A percentile compares a stretch with the other conserved stretches of the same genome.
These are phyloP conservation scores for Solanum microdontum DNA, from an alignment of 257 asterid genomes.

Conservation along the genomic window DNA sequence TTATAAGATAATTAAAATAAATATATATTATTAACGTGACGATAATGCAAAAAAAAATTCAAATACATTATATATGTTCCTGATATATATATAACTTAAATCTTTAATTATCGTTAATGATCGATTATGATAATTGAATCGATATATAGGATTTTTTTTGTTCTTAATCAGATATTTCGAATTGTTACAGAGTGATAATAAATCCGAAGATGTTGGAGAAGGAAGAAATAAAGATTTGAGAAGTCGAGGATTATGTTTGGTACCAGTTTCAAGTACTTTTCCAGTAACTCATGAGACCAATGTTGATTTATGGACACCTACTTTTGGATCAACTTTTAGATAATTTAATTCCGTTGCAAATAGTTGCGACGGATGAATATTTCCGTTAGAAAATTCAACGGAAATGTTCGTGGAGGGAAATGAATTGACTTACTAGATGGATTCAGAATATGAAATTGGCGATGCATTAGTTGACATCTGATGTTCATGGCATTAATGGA, in stretches of 20 bases:
- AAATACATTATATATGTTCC: neutral
- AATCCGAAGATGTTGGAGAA: neutral
- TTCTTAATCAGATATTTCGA: rapidly evolving
- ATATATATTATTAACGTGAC: neutral
- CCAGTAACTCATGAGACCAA: slow-evolving; percentile 61
- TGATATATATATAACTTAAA: neutral
- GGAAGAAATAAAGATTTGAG: slow-evolving; percentile 35
- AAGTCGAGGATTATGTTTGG: slow-evolving; percentile 70
- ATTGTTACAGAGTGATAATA: neutral
- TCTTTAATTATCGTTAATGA: neutral
- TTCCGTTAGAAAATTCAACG: neutral
- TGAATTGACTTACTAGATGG: neutral
- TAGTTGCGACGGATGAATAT: neutral
- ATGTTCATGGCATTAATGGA: neutral
- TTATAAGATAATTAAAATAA: neutral
- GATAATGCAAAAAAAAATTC: too few species aligned
- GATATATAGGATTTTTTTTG: neutral
- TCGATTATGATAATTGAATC: neutral
- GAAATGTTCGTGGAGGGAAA: neutral
- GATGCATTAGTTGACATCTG: neutral
- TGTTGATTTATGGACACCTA: slow-evolving; percentile 71
- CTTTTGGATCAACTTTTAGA: slow-evolving; percentile 36
- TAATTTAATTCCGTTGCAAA: neutral
- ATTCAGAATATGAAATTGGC: neutral
- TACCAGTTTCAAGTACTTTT: slow-evolving; percentile 64